Base-by-base conservation (phyloP, 2,329 filamentous ascomycete species). In the Colletotrichum spaethianum region DNA sequence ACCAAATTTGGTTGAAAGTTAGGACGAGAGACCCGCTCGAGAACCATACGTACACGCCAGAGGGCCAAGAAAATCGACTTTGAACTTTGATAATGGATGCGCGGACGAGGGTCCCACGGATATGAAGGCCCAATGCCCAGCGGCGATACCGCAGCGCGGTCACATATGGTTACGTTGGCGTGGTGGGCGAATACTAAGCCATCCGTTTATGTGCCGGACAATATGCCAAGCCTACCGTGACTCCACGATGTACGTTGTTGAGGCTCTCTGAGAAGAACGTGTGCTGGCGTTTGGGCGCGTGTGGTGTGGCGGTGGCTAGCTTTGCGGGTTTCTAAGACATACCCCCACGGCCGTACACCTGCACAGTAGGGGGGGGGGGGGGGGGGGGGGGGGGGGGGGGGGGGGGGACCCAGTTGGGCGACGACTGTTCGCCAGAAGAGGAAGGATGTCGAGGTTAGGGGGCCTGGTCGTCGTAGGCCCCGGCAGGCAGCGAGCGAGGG, bases 401-500 rank as follows among this genome's bases (percentile, higher is more conserved):
- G 63, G 26, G 56, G 66, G 52, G 23, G 44, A 60, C 70, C 70
- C 60, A 69, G 70, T 70, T 70, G 70, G 60, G 65, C 65, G 52
- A 71, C 48, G 42, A 72, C 44, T n/a, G 46, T 55, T 60, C n/a
- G 59, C 69, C 65, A 55, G 60, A 69, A 72, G 53, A 69, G 59
- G 65, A 72, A 72, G 52, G 57, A 59, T 53, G 23, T 69, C 52
- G 23, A 63, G 59, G 52, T 18, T 38, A 48, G 26, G 67, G 44
- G 67, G 55, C 52, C 65, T 42, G 67, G 36, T 53, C 48, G 33
- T 59, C 67, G 20, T 36, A 64, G 50, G 77, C 63, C 69, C 44
- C 42, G 63, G 63, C 31, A 59, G 56, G 20, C 44, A 42, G 68
- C 63, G 9, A 80, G 80, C 53, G 77, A 78, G 65, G 79, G 79